Evolutionary conservation across 2,329 filamentous ascomycete genomes (phyloP), one percentile per base, ranked within the genome.

Genomic region (Aspergillus sp.): DNA sequence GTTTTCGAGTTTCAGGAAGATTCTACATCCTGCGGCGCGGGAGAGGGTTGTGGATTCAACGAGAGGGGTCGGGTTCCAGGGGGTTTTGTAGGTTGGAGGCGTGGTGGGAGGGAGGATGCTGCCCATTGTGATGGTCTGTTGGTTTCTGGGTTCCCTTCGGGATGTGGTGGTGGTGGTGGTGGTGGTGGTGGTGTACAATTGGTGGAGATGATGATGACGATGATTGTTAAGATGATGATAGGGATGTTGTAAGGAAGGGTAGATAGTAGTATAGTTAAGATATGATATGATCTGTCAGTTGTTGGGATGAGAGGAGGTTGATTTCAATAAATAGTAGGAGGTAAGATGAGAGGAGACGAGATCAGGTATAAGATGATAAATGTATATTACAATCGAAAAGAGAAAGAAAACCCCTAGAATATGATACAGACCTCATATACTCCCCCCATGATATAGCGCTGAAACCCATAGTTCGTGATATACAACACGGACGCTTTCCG

Each of bases 1-100:
- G 72, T 90, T 91, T 69, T 96, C 91, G 63, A 95, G 85, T 76
- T 96, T 96, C 70, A 96, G 87, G 75, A 90, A 91, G 75, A 96
- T 86, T 79, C 90, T 88, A 80, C 90, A 93, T 75, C 90, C 90
- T 66, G 89, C 89, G 64, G 83, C 82, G 64, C 86, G 83, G 47
- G 89, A 92, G 39, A 93, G 82, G 13, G 85, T 79, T 54, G 83
- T 80, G 3, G 87, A 91, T 69, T 87, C 84, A 61, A 91, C 82
- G 62, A 91, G 82, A 25, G 91, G 90, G 17, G 91, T 93, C 72
- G 88, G 80, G 62, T 87, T 84, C 89, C 89, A 92, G 58, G 90
- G 87, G 55, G 70, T 74, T 55, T 74, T 72, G 63, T 71, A 69
- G 50, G 51, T 61, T 30, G 68, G 64, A 58, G 63, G 62, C 50